phyloP scores from a whole-genome alignment of 176 grass and related monocot species.

The barley (Hordeum vulgare) region DNA sequence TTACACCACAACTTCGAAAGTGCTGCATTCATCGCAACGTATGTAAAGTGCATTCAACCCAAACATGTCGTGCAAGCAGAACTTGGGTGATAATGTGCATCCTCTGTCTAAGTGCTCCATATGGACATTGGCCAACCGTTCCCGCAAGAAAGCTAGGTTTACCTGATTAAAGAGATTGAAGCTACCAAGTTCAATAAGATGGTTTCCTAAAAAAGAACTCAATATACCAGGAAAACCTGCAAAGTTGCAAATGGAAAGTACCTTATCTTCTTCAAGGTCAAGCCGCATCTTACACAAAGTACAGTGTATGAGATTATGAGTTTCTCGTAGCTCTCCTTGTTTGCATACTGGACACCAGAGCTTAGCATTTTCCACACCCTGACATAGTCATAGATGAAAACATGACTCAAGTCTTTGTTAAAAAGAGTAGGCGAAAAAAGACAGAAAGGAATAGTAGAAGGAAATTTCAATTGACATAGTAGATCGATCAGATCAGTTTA shows the following conservation, averaged over 20 bases:
- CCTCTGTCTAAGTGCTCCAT: conserved; percentile 73
- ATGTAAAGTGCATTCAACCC: conserved; percentile 80
- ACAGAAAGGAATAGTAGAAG: not conserved
- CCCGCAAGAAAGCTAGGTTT: conserved; percentile 61
- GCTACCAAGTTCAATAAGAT: conserved; percentile 4
- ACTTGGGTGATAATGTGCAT: conserved; percentile 74
- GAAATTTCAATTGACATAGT: not conserved
- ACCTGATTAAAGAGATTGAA: conserved; percentile 43
- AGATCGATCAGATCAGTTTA: too few species aligned
- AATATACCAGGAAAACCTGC: not conserved
- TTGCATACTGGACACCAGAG: conserved; percentile 90
- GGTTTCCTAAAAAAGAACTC: not conserved
- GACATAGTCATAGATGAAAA: conserved; percentile 10
- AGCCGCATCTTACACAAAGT: conserved; percentile 60
- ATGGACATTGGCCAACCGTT: conserved; percentile 60
- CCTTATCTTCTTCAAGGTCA: conserved; percentile 82
- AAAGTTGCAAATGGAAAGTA: conserved; percentile 26
- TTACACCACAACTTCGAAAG: conserved; percentile 81
- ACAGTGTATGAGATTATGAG: conserved; percentile 65
- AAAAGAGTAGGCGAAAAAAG: not conserved
- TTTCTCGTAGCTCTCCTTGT: conserved; percentile 64
- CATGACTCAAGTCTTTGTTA: conserved; percentile 9
- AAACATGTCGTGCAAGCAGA: conserved; percentile 67
- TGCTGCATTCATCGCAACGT: conserved; percentile 61
- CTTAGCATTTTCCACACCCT: conserved; percentile 38